Base-by-base conservation (phyloP, 495 filamentous ascomycete species). In the Xylaria grammica region DNA sequence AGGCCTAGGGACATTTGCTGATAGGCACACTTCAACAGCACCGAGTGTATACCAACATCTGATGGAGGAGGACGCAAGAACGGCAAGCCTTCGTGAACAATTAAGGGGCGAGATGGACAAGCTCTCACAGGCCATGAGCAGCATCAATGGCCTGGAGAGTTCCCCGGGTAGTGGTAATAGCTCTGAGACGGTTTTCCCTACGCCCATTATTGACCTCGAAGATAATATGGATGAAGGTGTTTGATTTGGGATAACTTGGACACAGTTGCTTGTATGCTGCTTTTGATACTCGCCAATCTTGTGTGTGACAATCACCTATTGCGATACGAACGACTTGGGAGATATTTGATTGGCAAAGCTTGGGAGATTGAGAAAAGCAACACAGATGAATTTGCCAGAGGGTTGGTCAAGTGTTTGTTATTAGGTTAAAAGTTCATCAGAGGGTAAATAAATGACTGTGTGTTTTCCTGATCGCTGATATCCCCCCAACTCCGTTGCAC, bases 21-120 rank as follows among this genome's bases (percentile, higher is more conserved):
- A 62, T 4, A 13, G 11, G 30, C 13, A 1, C 11, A 34, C 27
- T 26, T 15, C 26, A 40, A 34, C 27, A 63, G 60, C 24, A n/a
- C 24, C 9, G 0, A 68, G 73, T 17, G 61, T 73, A 0, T 77
- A 81, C 60, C 52, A 63, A 9, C 55, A 68, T 6, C 72, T 84
- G 3, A 83, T 85, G 78, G 76, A 75, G 29, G 81, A 84, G 62
- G 80, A 81, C 13, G 65, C 72, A 0, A 73, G 69, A 19, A 82
- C 74, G 0, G 76, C 77, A 4, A 58, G 61, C 19, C 64, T 69
- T 13, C 69, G 81, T 4, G 50, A 65, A 0, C 70, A 74, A 24
- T 72, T 83, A 19, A 71, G 69, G 19, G 65, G 51, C 8, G 80
- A 83, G 63, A 72, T 70, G 66, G 71, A 74, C 3, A 78, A 74